Percentiles rank a stretch among this genome's conserved stretches.
These are phyloP conservation scores for Axilococcus clingmanii DNA, from an alignment of 139 green algal genomes.

Conservation along the genomic window DNA sequence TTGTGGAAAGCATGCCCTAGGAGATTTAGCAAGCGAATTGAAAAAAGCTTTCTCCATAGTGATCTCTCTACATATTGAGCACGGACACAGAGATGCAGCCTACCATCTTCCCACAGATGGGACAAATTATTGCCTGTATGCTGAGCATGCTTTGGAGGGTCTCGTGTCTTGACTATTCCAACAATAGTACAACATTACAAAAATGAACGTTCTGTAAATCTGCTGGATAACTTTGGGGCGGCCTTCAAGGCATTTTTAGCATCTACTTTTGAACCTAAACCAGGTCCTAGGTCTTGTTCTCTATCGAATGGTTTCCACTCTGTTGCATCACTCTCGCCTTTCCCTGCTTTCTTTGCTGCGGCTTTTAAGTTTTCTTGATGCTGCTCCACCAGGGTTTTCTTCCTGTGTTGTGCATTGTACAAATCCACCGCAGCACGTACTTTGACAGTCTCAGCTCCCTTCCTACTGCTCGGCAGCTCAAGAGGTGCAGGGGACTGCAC, in stretches of 20 bases:
- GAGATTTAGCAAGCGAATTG: no score
- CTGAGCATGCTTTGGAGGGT: no score
- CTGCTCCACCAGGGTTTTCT: slow-evolving; percentile 63
- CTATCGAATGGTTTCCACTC: slow-evolving; percentile 65
- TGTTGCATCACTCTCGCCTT: background rate
- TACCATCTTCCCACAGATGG: no score
- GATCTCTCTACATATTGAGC: no score
- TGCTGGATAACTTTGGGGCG: slow-evolving; percentile 17
- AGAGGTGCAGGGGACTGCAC: slow-evolving; percentile 15
- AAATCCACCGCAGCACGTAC: slow-evolving; percentile 18
- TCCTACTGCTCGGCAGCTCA: slow-evolving; percentile 3
- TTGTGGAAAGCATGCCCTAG: no score
- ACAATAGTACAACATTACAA: background rate
- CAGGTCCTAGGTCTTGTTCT: slow-evolving; percentile 52
- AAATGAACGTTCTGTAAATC: slow-evolving; percentile 18
- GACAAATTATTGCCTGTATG: no score
- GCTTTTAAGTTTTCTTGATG: slow-evolving; percentile 33
- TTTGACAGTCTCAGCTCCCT: background rate
- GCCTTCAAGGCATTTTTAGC: slow-evolving; percentile 44
- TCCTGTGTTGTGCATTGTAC: slow-evolving; percentile 28
- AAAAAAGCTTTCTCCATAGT: no score
- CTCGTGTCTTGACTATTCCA: no score
- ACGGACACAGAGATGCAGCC: no score
- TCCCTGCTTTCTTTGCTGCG: slow-evolving; percentile 14
- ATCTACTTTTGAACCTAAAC: slow-evolving; percentile 8